phyloP scores from a whole-genome alignment of 2,329 filamentous ascomycete species.

The Colletotrichum lupini region DNA sequence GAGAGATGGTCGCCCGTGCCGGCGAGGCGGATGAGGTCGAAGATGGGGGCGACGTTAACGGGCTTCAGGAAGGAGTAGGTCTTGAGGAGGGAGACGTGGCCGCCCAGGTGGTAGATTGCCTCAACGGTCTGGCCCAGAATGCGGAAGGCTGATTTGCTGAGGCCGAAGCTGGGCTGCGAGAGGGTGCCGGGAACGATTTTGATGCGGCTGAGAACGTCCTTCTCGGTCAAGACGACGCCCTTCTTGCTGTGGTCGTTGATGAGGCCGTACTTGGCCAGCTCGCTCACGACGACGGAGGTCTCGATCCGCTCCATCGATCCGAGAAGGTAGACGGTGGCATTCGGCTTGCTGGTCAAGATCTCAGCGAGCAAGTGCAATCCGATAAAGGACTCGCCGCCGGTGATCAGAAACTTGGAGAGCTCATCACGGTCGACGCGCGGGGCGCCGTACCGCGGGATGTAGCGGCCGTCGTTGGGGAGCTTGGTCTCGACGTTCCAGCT shows the following conservation, averaged over 20 bases:
- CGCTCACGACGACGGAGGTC: constrained; percentile 19
- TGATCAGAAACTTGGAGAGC: constrained; percentile 29
- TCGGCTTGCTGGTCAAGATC: neutral
- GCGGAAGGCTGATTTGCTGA: constrained; percentile 38
- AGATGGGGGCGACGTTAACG: neutral
- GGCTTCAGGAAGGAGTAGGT: neutral
- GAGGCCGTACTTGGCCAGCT: constrained; percentile 39
- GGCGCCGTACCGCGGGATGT: constrained; percentile 38
- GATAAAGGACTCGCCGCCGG: neutral
- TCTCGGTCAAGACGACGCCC: constrained; percentile 13
- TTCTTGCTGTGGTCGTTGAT: constrained; percentile 31
- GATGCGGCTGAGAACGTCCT: constrained; percentile 18
- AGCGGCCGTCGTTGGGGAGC: constrained; percentile 40
- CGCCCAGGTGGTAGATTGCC: constrained; percentile 12
- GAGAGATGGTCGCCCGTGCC: constrained; percentile 37
- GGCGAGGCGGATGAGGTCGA: constrained; percentile 39
- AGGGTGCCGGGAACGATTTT: constrained; percentile 38
- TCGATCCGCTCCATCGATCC: constrained; percentile 37
- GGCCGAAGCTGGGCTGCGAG: constrained; percentile 38
- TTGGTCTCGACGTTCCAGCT: constrained; percentile 41
- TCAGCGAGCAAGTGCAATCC: neutral
- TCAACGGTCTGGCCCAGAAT: constrained; percentile 39
- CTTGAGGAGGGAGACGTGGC: neutral
- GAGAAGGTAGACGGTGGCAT: constrained; percentile 11
- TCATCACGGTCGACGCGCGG: constrained; percentile 36